Evolutionary conservation across 2,329 filamentous ascomycete genomes (phyloP), one percentile per base, ranked within the genome.

Genomic region (Helminthosporium solani): DNA sequence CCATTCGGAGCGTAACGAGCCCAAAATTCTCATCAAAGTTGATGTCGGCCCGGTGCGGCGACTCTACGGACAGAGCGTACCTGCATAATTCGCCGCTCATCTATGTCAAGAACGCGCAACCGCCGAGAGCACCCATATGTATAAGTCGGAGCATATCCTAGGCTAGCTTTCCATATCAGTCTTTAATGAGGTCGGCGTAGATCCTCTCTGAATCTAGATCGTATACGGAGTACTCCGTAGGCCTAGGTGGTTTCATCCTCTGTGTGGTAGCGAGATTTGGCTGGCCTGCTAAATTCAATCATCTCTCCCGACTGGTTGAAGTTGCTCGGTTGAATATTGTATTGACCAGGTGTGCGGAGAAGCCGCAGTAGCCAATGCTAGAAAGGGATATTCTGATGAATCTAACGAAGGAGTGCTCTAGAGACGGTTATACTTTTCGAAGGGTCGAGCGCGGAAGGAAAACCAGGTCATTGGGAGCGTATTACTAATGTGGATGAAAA

Each of bases 31-130:
- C 28, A 35, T 33, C 30, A 18, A 43, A 15, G 20, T 12, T 34
- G 12, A 12, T n/a, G 23, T n/a, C 44, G 35, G 27, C 27, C 45
- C 21, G 39, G 41, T 42, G 42, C 37, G 44, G 49, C 39, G 39
- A 47, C 27, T 15, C 18, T 30, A 41, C 31, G 31, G 44, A 36
- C 40, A 21, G 19, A 41, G 48, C 52, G 60, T 63, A 63, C 58
- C 61, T 64, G 58, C 60, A 66, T 56, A 42, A 42, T 42, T 37
- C 42, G 47, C 56, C 50, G 54, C 52, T 51, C 42, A 20, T 40
- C 40, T n/a, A n/a, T n/a, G n/a, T n/a, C n/a, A n/a, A n/a, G n/a
- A n/a, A n/a, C 51, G 50, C 46, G 52, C 49, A 45, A 40, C 41
- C 44, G 37, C 49, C 46, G 35, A 31, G 50, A 46, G 49, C 48